phyloP scores from a whole-genome alignment of 768 basidiomycete genomes.

The Boletus vermiculosoides region DNA sequence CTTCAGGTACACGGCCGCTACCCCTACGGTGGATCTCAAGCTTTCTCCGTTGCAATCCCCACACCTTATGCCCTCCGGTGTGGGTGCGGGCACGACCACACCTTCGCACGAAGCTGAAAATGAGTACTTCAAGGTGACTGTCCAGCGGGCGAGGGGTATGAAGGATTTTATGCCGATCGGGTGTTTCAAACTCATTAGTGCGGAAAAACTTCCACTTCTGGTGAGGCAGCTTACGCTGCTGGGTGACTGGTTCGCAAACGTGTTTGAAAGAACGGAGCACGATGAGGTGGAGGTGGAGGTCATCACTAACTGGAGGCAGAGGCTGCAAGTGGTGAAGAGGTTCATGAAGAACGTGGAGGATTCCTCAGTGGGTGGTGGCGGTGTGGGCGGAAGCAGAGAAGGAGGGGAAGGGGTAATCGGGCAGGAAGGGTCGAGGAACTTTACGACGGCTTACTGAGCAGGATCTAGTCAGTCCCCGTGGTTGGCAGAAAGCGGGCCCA shows the following conservation, averaged over 20 bases:
- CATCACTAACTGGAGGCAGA: conserved; percentile 84
- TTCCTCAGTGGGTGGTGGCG: conserved; percentile 18
- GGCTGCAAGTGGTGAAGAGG: conserved; percentile 76
- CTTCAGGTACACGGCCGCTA: conserved; percentile 31
- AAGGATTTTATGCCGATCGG: conserved; percentile 92
- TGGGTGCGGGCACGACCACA: conserved; percentile 9
- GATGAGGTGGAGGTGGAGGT: conserved; percentile 75
- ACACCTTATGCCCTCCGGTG: conserved; percentile 7
- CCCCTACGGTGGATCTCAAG: conserved; percentile 13
- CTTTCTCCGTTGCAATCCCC: conserved; percentile 23
- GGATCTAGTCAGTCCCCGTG: not conserved
- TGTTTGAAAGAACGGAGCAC: conserved; percentile 70
- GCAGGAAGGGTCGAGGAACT: conserved; percentile 55
- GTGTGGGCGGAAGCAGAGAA: conserved; percentile 19
- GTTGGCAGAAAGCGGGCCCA: conserved; percentile 5
- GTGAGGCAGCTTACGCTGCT: conserved; percentile 86
- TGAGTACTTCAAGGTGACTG: conserved; percentile 93
- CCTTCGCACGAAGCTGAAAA: conserved; percentile 64
- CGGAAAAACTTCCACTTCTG: conserved; percentile 80
- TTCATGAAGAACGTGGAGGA: conserved; percentile 41
- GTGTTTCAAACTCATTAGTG: conserved; percentile 91
- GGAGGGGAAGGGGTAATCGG: conserved; percentile 46
- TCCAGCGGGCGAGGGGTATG: conserved; percentile 88
- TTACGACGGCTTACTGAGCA: conserved; percentile 50
- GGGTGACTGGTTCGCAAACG: conserved; percentile 86